These are phyloP conservation scores for Coemansia sp. DNA, from an alignment of 192 early-diverging fungal genomes.

Conservation along the genomic window DNA sequence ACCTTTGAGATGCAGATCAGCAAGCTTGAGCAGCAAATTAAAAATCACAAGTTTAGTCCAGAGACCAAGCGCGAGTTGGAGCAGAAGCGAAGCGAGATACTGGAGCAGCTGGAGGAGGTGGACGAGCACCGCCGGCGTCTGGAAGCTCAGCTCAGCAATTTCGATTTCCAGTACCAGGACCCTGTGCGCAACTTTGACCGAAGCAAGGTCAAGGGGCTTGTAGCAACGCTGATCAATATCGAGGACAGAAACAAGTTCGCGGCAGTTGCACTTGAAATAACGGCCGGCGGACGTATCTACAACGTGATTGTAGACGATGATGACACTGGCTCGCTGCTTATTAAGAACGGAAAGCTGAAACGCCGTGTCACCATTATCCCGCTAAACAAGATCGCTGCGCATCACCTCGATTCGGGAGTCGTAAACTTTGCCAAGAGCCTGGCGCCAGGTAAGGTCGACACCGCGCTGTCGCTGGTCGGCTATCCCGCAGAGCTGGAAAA, in stretches of 20 bases:
- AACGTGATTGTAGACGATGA: conserved; percentile 96
- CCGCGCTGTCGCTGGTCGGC: conserved; percentile 82
- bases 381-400: conserved; percentile 85
- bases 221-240: conserved; percentile 85
- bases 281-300: conserved; percentile 90
- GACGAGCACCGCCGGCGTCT: conserved; percentile 45
- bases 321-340: conserved; percentile 72
- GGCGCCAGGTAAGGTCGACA: conserved; percentile 84
- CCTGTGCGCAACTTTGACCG: conserved; percentile 89
- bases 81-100: conserved; percentile 30
- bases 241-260: conserved; percentile 64
- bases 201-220: conserved; percentile 85
- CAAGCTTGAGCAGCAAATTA: conserved; percentile 19
- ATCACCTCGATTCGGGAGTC: conserved; percentile 38
- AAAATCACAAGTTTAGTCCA: conserved; percentile 27
- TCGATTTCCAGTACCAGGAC: conserved; percentile 82
- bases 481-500: conserved; percentile 74
- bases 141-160: conserved; percentile 57
- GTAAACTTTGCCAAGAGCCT: conserved; percentile 71
- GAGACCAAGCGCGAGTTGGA: conserved; percentile 42
- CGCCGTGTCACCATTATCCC: conserved; percentile 90
- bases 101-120: conserved; percentile 37
- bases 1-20: conserved; percentile 26
- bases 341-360: conserved; percentile 74
- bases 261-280: conserved; percentile 86